Percentiles rank a stretch among this genome's conserved stretches.
These are phyloP conservation scores for Epichloe sibirici DNA, from an alignment of 2,329 filamentous ascomycete genomes.

Conservation along the genomic window DNA sequence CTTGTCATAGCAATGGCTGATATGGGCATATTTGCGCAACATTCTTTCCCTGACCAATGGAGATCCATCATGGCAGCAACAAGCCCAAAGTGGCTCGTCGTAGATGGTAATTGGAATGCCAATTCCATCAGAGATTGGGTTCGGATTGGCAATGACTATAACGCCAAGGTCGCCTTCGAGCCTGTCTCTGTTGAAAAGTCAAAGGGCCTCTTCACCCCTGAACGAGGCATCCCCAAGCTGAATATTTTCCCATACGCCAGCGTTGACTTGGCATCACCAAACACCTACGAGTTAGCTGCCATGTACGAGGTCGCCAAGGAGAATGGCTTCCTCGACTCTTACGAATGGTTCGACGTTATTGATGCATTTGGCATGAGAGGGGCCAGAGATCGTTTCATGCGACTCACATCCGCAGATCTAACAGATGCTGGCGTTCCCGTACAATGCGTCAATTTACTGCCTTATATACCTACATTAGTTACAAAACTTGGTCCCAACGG, in stretches of 20 bases:
- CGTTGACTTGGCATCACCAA: slow-evolving; percentile 72
- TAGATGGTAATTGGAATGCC: slow-evolving; percentile 79
- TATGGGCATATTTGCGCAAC: slow-evolving; percentile 68
- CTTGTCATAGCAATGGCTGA: slow-evolving; percentile 92
- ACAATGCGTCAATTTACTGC: slow-evolving; percentile 71
- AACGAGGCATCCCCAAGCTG: slow-evolving; percentile 26
- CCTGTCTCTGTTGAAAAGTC: slow-evolving; percentile 80
- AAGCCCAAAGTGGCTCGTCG: slow-evolving; percentile 63
- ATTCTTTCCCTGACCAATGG: slow-evolving; percentile 45
- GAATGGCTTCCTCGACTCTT: slow-evolving; percentile 53
- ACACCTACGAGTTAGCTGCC: slow-evolving; percentile 65
- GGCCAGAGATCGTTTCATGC: slow-evolving; percentile 60
- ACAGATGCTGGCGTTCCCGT: slow-evolving; percentile 75
- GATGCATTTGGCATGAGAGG: slow-evolving; percentile 65
- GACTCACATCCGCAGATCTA: slow-evolving; percentile 52
- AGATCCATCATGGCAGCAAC: slow-evolving; percentile 41
- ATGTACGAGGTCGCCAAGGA: slow-evolving; percentile 63
- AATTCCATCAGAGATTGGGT: slow-evolving; percentile 57
- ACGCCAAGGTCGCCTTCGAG: slow-evolving; percentile 63
- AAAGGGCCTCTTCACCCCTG: slow-evolving; percentile 47
- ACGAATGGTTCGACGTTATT: slow-evolving; percentile 68
- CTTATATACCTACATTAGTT: slow-evolving; percentile 74
- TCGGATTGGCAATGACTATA: slow-evolving; percentile 40
- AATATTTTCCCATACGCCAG: slow-evolving; percentile 46
- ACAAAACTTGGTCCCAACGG: slow-evolving; percentile 72